Conservation (phyloP, 2,329 filamentous ascomycete species). For the Albophoma yamanashiensis region DNA sequence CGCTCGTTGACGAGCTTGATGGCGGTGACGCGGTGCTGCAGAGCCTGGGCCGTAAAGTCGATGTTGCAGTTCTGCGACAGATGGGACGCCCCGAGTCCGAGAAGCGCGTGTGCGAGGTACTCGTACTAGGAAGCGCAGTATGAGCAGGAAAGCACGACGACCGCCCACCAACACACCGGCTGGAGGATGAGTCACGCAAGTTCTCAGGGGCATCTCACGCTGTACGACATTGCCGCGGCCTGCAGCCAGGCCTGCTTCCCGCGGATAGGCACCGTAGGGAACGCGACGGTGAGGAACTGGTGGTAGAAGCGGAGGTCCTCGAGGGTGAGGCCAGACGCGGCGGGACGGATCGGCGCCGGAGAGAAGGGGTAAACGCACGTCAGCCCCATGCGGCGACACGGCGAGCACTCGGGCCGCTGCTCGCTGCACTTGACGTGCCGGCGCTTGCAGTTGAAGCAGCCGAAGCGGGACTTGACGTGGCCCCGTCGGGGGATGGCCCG, state of each 20-base stretch:
- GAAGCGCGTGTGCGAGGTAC: slow-evolving; percentile 24
- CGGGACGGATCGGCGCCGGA: slow-evolving; percentile 1
- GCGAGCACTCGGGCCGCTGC: slow-evolving; percentile 14
- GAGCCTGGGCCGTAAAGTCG: slow-evolving; percentile 16
- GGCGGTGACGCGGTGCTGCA: slow-evolving; percentile 23
- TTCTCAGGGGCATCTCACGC: slow-evolving; percentile 11
- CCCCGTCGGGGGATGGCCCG: slow-evolving; percentile 9
- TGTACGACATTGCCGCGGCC: slow-evolving; percentile 22
- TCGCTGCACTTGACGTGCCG: slow-evolving; percentile 21
- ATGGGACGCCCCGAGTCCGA: slow-evolving; percentile 26
- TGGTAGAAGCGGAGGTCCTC: slow-evolving; percentile 39
- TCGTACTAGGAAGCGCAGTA: slow-evolving; percentile 16
- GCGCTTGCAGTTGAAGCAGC: slow-evolving; percentile 21
- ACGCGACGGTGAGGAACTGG: slow-evolving; percentile 34
- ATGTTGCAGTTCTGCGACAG: slow-evolving; percentile 17
- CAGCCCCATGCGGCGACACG: slow-evolving; percentile 22
- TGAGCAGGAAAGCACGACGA: background rate
- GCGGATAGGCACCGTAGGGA: slow-evolving; percentile 22
- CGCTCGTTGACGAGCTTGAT: slow-evolving; percentile 24
- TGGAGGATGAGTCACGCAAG: background rate
- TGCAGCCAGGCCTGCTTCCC: slow-evolving; percentile 21
- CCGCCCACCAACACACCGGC: background rate
- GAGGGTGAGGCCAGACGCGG: slow-evolving; percentile 18
- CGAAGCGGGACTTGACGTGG: slow-evolving; percentile 18
- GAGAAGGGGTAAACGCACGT: slow-evolving; percentile 17